Percentiles rank a stretch among this genome's conserved stretches.
Conservation (phyloP, 2,329 filamentous ascomycete species). For the Nothopassalora personata region DNA sequence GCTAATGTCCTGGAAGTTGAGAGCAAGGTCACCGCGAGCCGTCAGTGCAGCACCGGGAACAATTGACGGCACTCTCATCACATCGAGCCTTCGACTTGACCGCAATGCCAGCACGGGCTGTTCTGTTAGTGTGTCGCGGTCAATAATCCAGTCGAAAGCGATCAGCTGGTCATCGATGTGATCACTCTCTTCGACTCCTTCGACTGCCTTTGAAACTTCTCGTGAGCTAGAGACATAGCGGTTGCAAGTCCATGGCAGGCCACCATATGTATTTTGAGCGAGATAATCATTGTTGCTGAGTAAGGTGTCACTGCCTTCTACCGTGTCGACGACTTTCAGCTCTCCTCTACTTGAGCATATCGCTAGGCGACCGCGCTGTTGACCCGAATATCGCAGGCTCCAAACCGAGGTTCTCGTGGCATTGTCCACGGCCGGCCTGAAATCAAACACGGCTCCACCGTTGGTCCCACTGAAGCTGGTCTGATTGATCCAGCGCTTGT, state of each 20-base stretch:
- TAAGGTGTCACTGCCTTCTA: conserved; percentile 19
- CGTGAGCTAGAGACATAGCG: conserved; percentile 43
- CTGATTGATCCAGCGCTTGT: conserved; percentile 52
- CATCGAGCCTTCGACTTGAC: conserved; percentile 47
- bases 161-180: conserved; percentile 48
- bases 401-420: conserved; percentile 50
- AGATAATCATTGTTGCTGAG: conserved; percentile 18
- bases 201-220: conserved; percentile 41
- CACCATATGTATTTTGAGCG: conserved; percentile 27
- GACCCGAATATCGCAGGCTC: conserved; percentile 58
- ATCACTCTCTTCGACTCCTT: conserved; percentile 40
- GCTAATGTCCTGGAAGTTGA: conserved; percentile 21
- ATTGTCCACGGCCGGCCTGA: conserved; percentile 50
- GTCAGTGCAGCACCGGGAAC: conserved; percentile 40
- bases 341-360: conserved; percentile 56
- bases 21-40: conserved; percentile 39
- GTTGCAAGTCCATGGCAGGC: conserved; percentile 37
- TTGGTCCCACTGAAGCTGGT: conserved; percentile 51
- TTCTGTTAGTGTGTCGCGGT: conserved; percentile 40
- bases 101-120: conserved; percentile 51
- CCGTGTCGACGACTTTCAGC: conserved; percentile 42
- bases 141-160: conserved; percentile 57
- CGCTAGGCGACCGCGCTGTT: conserved; percentile 53
- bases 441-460: conserved; percentile 51
- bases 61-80: conserved; percentile 42